Percentiles rank a stretch among this genome's conserved stretches.
Conservation (phyloP, 495 filamentous ascomycete species). For the Aspergillus saccharolyticus region DNA sequence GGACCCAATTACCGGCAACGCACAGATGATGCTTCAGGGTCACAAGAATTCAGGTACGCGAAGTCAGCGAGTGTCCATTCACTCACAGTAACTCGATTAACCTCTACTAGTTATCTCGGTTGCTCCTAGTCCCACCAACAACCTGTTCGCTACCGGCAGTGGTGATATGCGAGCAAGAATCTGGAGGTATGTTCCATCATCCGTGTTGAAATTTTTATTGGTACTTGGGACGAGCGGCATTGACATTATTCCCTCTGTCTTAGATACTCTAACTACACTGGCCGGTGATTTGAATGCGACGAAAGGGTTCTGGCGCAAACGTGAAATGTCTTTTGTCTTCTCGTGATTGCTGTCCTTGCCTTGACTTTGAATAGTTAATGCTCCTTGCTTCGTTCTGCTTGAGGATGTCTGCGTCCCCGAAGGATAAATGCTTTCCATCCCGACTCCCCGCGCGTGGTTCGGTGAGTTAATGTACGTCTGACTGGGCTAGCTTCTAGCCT, state of each 20-base stretch:
- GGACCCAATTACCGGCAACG: conserved; percentile 80
- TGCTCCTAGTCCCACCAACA: conserved; percentile 73
- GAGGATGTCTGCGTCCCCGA: conserved; percentile 5
- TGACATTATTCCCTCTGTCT: conserved; percentile 4
- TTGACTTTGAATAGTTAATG: conserved; percentile 15
- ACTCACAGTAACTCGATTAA: conserved; percentile 9
- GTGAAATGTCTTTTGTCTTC: conserved; percentile 25
- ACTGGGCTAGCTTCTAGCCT: background rate
- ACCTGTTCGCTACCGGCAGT: conserved; percentile 80
- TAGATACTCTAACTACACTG: conserved; percentile 44
- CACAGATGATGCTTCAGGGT: conserved; percentile 88
- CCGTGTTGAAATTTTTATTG: background rate
- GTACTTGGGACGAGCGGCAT: background rate
- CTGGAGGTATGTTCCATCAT: conserved; percentile 60
- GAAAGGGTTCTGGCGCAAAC: conserved; percentile 38
- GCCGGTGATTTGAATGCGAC: conserved; percentile 36
- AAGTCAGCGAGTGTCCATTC: background rate
- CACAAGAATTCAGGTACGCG: conserved; percentile 78
- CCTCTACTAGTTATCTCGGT: conserved; percentile 71
- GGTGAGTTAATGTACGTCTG: conserved; percentile 3
- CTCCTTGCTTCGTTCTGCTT: background rate
- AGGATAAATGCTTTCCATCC: background rate
- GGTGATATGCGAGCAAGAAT: conserved; percentile 89
- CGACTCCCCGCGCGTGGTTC: conserved; percentile 1
- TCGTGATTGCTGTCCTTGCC: conserved; percentile 13